Base-by-base conservation (phyloP, 2,329 filamentous ascomycete species). In the Colletotrichum sp. region DNA sequence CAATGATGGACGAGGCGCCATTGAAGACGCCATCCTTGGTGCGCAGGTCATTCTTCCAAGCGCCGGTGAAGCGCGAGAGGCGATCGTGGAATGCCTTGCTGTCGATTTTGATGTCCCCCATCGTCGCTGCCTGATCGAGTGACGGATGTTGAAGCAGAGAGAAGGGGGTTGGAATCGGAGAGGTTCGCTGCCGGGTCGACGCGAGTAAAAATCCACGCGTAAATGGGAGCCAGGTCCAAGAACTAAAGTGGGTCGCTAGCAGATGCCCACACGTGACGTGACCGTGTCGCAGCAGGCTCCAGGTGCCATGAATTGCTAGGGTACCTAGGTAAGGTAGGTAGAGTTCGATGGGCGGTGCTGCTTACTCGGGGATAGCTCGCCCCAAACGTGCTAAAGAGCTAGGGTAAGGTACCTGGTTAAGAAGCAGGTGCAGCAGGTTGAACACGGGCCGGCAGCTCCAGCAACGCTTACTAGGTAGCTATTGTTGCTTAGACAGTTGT, bases 31-130 rank as follows among this genome's bases (percentile, higher is more conserved):
- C 74, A 88, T 98, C 95, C 84, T 94, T 95, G 77, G 94, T 92
- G 83, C 96, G 94, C 89, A 98, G 96, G 90, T 99, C 96, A 81
- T 95, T 93, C 90, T 98, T 99, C 97, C 98, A 99, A 87, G 95
- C 93, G 81, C 95, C 93, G 84, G 96, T 91, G 82, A 99, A 94
- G 83, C 94, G 93, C 80, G 93, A 93, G 80, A 99, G 91, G 83
- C 97, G 96, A 88, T 97, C 96, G 86, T 98, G 96, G 89, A 99
- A 99, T 84, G 93, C 90, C 86, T 94, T 93, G 88, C 94, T 95
- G 89, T 99, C 96, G 89, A 99, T 98, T 88, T 95, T 95, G 88
- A 99, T 98, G 87, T 98, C 95, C 83, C 89, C 90, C 92, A 92
- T 92, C 85, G 83, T 88, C 85, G 83, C 83, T 82, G 80, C 82